Conservation (phyloP, 441 rosid genomes). For the Gossypium schwendimanii region DNA sequence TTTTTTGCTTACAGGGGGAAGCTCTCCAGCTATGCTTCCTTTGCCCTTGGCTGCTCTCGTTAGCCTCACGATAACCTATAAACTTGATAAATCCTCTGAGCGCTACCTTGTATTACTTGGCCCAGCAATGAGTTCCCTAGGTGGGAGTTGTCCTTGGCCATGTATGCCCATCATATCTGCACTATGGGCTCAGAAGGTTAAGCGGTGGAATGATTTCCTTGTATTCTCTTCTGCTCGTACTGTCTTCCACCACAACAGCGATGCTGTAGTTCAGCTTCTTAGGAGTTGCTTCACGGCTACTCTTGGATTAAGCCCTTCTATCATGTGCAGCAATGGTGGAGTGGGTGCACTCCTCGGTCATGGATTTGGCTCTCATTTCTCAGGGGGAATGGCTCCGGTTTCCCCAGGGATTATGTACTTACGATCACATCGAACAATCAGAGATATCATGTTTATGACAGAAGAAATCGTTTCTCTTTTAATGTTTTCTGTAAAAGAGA, state of each 20-base stretch:
- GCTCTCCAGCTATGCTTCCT: conserved; percentile 80
- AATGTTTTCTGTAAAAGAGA: conserved; percentile 74
- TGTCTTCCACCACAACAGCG: conserved; percentile 81
- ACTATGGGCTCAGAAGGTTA: conserved; percentile 91
- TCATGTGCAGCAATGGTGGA: conserved; percentile 62
- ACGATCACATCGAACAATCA: conserved; percentile 60
- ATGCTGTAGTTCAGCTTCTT: conserved; percentile 90
- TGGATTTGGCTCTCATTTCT: conserved; percentile 73
- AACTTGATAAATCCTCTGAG: conserved; percentile 74
- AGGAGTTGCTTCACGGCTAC: conserved; percentile 75
- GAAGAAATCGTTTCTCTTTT: conserved; percentile 82
- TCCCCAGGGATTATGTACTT: conserved; percentile 90
- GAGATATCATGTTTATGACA: conserved; percentile 73
- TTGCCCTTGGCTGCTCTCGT: conserved; percentile 91
- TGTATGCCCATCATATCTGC: conserved; percentile 85
- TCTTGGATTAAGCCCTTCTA: conserved; percentile 56
- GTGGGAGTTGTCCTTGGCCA: conserved; percentile 94
- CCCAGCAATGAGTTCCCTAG: conserved; percentile 73
- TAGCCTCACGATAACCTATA: conserved; percentile 93
- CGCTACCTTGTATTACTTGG: conserved; percentile 59
- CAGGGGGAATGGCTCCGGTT: conserved; percentile 78
- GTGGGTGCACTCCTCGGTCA: conserved; percentile 95
- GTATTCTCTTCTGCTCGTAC: conserved; percentile 80
- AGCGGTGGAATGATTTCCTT: conserved; percentile 89
- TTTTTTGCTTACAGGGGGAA: conserved; percentile 56